Evolutionary conservation across 108 stramenopile species (phyloP), one percentile per base, ranked within the genome.

Genomic region (Cyclotella sp.): DNA sequence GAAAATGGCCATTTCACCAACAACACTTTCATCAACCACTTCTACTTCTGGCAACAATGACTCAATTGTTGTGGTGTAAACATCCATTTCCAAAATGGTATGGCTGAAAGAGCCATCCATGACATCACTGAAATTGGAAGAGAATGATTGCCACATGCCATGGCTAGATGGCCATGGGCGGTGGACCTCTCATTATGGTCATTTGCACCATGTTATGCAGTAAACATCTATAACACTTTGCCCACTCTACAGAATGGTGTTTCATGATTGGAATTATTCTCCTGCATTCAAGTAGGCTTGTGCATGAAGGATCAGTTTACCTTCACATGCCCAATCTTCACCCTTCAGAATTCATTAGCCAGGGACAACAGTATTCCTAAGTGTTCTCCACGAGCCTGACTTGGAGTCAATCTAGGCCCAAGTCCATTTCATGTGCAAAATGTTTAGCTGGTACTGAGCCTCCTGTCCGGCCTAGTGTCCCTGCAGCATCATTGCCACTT

Each of bases 41-140:
- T 45, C 21, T 9, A 51, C 4, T 9, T 29, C 0, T 6, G 3
- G 14, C 11, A 67, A 4, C 83, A 84, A 62, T 46, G 43, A 12
- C 57, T 85, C 21, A 27, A 57, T 49, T 85, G 59, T 45, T 81
- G 84, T 61, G 84, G 70, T 0, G 75, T 77, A 62, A 72, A 76
- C 42, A 70, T 68, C 13, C 21, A 22, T 28, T 58, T 14, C 27
- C 13, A 58, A 22, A 58, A 22, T 24, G 4, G 57, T 6, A 3
- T 51, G n/a, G 3, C 21, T 78, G 79, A 85, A 49, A 68, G 54
- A 24, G 26, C 39, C 12, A 85, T 85, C 45, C 18, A 75, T 24
- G 69, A 72, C 13, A 27, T 85, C 12, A 61, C 64, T 24, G 78
- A 84, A 21, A 1, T 19, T 22, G 76, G 76, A 21, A 30, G 79